Evolutionary conservation across 139 green algal genomes (phyloP).

Genomic region (Tetradesmus lagerheimii): DNA sequence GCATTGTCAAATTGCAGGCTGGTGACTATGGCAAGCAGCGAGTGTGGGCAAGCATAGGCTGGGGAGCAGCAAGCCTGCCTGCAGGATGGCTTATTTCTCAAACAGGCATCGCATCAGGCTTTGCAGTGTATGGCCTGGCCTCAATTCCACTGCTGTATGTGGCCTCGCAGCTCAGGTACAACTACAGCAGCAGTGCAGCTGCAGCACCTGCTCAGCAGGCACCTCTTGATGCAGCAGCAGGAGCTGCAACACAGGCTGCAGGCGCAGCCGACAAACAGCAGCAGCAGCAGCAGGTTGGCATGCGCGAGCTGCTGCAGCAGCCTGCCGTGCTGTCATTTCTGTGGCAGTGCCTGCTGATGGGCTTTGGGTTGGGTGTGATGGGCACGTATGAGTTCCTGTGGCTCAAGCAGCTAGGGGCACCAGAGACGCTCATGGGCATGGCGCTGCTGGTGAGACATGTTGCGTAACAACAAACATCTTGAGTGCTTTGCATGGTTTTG

Average conservation of each 20-base stretch:
- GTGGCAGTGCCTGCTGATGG: conserved; percentile 52
- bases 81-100: conserved; percentile 42
- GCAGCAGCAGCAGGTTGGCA: conserved; percentile 2
- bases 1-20: conserved; percentile 2
- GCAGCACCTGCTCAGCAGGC: not conserved
- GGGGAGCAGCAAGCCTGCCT: conserved; percentile 34
- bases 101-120: conserved; percentile 43
- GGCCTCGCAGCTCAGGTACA: not conserved
- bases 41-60: conserved; percentile 53
- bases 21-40: conserved; percentile 58
- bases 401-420: conserved; percentile 48
- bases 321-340: conserved; percentile 50
- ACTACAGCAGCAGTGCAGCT: not conserved
- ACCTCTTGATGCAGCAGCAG: not conserved
- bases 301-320: conserved; percentile 13
- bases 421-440: conserved; percentile 52
- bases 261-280: not conserved
- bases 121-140: conserved; percentile 39
- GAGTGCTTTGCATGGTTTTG: too few relatives aligned
- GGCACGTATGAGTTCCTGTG: conserved; percentile 59
- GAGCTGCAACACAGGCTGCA: not conserved
- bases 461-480: too few relatives aligned
- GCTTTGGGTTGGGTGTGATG: conserved; percentile 50
- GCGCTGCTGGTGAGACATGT: conserved; percentile 45
- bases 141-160: conserved; percentile 23